Evolutionary conservation across 2,329 filamentous ascomycete genomes (phyloP), one percentile per base, ranked within the genome.

Genomic region (Zarea fungicola): DNA sequence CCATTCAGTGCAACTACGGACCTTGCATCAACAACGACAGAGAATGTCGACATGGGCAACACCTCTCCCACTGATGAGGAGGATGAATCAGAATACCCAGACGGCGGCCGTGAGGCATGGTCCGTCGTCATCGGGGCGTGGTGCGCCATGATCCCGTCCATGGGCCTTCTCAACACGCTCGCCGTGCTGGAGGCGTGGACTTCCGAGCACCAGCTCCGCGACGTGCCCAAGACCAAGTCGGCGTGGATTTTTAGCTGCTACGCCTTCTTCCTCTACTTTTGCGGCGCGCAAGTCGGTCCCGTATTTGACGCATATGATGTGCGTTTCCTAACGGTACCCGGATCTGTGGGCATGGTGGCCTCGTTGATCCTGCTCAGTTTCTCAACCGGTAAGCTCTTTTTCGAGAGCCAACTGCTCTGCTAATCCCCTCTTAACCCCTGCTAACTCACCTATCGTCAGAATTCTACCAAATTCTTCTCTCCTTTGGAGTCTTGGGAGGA

Each of bases 231-330:
- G 36, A 78, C 78, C 10, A 75, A 71, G 6, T 77, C 84, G 28
- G 84, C 83, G 1, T 90, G 86, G 86, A 86, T 90, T 49, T 86
- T 88, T 55, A 78, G 81, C 55, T 69, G 85, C 42, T 89, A 85
- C 57, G 74, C 80, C 19, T 89, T 88, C 59, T 70, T 89, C 32
- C 73, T 83, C 13, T 87, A 87, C 62, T 84, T 87, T 58, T 80
- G 83, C 42, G 85, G 85, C 11, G 76, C 87, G 1, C 83, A 87
- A 58, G 78, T 87, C 35, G 85, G 64, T 53, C 85, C 85, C 0
- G 66, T 88, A 18, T 89, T 89, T 56, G 86, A 90, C 59, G 74
- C 78, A 19, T 75, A 83, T 51, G 84, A 85, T 0, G 83, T 85
- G 0, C 70, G 74, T 25, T 60, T 74, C 43, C 68, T 89, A 4